Conservation (phyloP, 75 land plant species). For the Larix kaempferi region DNA sequence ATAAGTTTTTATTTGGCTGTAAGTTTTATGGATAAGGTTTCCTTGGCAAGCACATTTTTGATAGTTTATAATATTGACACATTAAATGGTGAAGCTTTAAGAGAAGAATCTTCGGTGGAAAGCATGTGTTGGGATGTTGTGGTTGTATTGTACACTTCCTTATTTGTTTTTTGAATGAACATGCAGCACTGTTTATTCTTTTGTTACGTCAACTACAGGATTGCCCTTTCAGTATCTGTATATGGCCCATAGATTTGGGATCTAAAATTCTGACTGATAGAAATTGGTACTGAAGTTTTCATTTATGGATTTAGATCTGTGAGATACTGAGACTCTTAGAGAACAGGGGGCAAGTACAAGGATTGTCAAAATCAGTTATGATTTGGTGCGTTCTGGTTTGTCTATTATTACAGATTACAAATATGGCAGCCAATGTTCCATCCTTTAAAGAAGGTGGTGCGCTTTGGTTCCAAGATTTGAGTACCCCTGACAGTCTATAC, state of each 20-base stretch:
- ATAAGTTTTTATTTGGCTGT: conserved; percentile 90
- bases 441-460: conserved; percentile 82
- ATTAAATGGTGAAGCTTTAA: not conserved
- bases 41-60: not conserved
- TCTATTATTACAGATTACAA: conserved; percentile 56
- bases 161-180: conserved; percentile 6
- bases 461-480: conserved; percentile 77
- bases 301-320: not conserved
- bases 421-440: conserved; percentile 80
- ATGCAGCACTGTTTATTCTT: not conserved
- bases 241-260: not conserved
- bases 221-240: not conserved
- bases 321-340: too few relatives aligned
- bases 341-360: too few relatives aligned
- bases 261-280: not conserved
- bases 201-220: not conserved
- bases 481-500: conserved; percentile 60
- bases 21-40: conserved; percentile 24
- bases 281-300: not conserved
- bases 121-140: not conserved
- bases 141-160: not conserved
- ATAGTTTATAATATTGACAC: not conserved
- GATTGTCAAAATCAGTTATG: too few relatives aligned
- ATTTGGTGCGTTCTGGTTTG: not conserved
- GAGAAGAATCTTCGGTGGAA: not conserved